Percentiles rank a stretch among this genome's conserved stretches.
Evolutionary conservation across 805 yeast species (phyloP).

Genomic region (Barnettozyma californica): DNA sequence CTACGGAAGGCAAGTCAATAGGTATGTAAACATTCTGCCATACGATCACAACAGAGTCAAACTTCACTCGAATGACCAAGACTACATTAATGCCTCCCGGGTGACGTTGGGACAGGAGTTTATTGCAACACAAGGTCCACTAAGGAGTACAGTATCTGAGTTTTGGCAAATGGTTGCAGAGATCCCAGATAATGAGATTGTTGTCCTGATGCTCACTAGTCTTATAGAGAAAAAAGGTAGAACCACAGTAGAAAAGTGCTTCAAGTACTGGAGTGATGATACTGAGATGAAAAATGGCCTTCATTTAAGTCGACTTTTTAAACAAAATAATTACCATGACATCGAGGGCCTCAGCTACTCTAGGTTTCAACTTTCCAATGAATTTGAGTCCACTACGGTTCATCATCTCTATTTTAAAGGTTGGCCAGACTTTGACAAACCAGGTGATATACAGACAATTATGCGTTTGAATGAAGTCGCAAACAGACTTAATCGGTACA

Average conservation of each 20-base stretch:
- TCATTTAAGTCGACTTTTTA: not conserved
- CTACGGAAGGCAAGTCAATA: constrained; percentile 29
- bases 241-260: constrained; percentile 63
- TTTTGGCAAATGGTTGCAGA: constrained; percentile 85
- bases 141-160: constrained; percentile 65
- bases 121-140: constrained; percentile 79
- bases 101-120: constrained; percentile 30
- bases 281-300: constrained; percentile 9
- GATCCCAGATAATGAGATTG: constrained; percentile 51
- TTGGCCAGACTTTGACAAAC: constrained; percentile 83
- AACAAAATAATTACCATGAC: constrained; percentile 5
- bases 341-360: constrained; percentile 19
- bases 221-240: constrained; percentile 46
- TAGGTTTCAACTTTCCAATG: constrained; percentile 26
- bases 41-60: constrained; percentile 55
- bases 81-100: constrained; percentile 22
- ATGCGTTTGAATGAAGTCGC: constrained; percentile 27
- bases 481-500: constrained; percentile 21
- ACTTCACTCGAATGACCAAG: constrained; percentile 27
- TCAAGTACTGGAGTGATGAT: constrained; percentile 70
- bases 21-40: constrained; percentile 62
- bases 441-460: constrained; percentile 35
- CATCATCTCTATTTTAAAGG: constrained; percentile 68
- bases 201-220: constrained; percentile 72
- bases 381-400: constrained; percentile 21